A percentile compares a stretch with the other conserved stretches of the same genome.
Evolutionary conservation across 805 yeast species (phyloP).

Genomic region (Candida qinlingensis): DNA sequence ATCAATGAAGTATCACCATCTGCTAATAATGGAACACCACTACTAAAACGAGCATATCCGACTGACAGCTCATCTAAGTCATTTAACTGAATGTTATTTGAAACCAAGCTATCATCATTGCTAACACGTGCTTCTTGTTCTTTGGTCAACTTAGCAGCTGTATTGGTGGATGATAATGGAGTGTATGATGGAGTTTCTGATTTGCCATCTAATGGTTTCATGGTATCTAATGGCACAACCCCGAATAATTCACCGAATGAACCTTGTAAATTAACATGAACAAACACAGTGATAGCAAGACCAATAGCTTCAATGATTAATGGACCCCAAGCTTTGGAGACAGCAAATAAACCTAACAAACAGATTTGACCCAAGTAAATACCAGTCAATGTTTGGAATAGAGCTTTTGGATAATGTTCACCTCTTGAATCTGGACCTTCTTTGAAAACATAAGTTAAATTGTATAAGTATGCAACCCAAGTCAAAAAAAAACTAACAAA

Average conservation of each 20-base stretch:
- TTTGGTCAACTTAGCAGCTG: not conserved
- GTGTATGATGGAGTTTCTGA: slow-evolving; percentile 55
- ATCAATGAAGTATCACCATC: slow-evolving; percentile 43
- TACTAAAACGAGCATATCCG: slow-evolving; percentile 17
- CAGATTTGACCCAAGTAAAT: slow-evolving; percentile 84
- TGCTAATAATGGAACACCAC: slow-evolving; percentile 56
- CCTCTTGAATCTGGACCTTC: slow-evolving; percentile 78
- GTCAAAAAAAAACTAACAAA: slow-evolving; percentile 63
- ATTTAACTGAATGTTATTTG: slow-evolving; percentile 23
- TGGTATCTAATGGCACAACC: slow-evolving; percentile 62
- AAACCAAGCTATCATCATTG: slow-evolving; percentile 6
- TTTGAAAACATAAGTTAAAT: slow-evolving; percentile 61
- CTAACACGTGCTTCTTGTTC: slow-evolving; percentile 5
- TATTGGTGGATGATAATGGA: slow-evolving; percentile 29
- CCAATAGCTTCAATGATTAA: slow-evolving; percentile 68
- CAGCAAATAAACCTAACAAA: slow-evolving; percentile 78
- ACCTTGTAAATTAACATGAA: slow-evolving; percentile 55
- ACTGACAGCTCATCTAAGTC: slow-evolving; percentile 21
- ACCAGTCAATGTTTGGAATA: slow-evolving; percentile 85
- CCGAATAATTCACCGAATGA: slow-evolving; percentile 62
- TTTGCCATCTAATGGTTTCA: slow-evolving; percentile 73
- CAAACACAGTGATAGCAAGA: slow-evolving; percentile 58
- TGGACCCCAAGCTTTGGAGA: slow-evolving; percentile 95
- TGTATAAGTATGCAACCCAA: slow-evolving; percentile 76
- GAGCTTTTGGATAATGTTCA: slow-evolving; percentile 77